These are phyloP conservation scores for Dissophora ornata DNA, from an alignment of 192 early-diverging fungal genomes.

Conservation along the genomic window DNA sequence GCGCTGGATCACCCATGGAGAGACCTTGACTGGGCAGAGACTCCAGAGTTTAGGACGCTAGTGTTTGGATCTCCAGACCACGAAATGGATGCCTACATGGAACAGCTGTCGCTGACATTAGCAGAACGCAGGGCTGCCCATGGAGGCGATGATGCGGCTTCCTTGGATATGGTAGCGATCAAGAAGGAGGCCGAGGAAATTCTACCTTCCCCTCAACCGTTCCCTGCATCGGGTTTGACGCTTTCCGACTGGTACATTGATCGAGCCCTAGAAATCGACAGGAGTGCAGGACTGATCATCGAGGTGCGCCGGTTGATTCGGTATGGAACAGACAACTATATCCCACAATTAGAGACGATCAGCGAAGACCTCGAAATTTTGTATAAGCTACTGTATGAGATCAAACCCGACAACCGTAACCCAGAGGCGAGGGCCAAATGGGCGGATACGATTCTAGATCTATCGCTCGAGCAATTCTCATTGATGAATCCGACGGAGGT, in stretches of 20 bases:
- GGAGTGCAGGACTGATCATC: slow-evolving; percentile 60
- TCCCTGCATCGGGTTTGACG: slow-evolving; percentile 58
- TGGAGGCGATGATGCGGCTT: slow-evolving; percentile 37
- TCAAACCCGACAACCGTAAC: slow-evolving; percentile 47
- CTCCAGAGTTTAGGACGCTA: slow-evolving; percentile 50
- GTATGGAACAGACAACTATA: slow-evolving; percentile 61
- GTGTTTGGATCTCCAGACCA: slow-evolving; percentile 53
- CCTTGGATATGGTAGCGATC: slow-evolving; percentile 34
- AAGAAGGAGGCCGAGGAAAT: slow-evolving; percentile 52
- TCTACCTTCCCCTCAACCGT: slow-evolving; percentile 49
- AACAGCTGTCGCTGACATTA: slow-evolving; percentile 23
- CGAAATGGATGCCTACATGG: slow-evolving; percentile 34
- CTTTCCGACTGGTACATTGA: slow-evolving; percentile 71
- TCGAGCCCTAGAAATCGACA: slow-evolving; percentile 67
- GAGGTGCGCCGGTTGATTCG: slow-evolving; percentile 66
- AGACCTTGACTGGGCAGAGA: slow-evolving; percentile 69
- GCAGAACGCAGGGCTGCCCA: slow-evolving; percentile 47
- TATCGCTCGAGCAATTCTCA: slow-evolving; percentile 53
- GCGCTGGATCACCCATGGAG: slow-evolving; percentile 67
- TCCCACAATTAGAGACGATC: slow-evolving; percentile 61
- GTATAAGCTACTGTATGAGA: slow-evolving; percentile 69
- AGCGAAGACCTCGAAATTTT: slow-evolving; percentile 69
- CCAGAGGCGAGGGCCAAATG: slow-evolving; percentile 29
- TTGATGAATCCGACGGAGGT: slow-evolving; percentile 55
- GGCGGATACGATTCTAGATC: slow-evolving; percentile 27